These are phyloP conservation scores for Aspergillus panamensis DNA, from an alignment of 495 filamentous ascomycete species.

Conservation along the genomic window DNA sequence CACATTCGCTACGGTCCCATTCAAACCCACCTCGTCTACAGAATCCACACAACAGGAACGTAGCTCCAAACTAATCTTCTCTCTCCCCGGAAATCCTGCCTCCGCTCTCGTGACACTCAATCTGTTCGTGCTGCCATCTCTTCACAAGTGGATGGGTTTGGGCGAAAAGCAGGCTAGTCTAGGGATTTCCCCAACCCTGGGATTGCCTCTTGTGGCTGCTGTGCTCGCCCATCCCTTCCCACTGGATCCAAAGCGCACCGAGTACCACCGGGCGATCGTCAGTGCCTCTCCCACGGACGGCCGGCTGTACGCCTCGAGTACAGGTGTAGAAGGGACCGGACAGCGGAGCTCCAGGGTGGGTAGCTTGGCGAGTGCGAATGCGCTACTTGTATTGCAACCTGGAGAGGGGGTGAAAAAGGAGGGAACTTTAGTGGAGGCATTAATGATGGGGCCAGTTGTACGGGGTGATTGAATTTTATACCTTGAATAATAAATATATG, in stretches of 20 bases:
- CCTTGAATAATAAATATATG: too few species aligned
- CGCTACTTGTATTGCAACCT: conserved; percentile 71
- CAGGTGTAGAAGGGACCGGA: conserved; percentile 57
- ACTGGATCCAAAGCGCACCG: conserved; percentile 69
- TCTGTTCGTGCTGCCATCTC: conserved; percentile 84
- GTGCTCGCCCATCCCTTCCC: conserved; percentile 65
- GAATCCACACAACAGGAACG: conserved; percentile 47
- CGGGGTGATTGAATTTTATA: conserved; percentile 18
- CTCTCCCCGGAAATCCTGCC: conserved; percentile 90
- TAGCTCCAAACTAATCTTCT: conserved; percentile 72
- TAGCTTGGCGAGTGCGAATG: conserved; percentile 84
- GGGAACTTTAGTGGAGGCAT: conserved; percentile 55
- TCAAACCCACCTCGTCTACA: conserved; percentile 37
- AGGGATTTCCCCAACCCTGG: conserved; percentile 42
- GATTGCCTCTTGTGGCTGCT: conserved; percentile 69
- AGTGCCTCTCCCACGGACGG: conserved; percentile 60
- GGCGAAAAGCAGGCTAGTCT: conserved; percentile 38
- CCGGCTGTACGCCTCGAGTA: conserved; percentile 70
- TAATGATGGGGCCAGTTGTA: conserved; percentile 56
- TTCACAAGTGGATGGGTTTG: conserved; percentile 63
- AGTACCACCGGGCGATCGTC: conserved; percentile 82
- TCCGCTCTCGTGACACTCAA: conserved; percentile 90
- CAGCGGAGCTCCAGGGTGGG: conserved; percentile 88
- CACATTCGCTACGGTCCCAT: conserved; percentile 86
- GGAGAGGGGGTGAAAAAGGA: conserved; percentile 45